Conservation (phyloP, 1,139 yeast genomes). For the Arxiozyma heterogenica region DNA sequence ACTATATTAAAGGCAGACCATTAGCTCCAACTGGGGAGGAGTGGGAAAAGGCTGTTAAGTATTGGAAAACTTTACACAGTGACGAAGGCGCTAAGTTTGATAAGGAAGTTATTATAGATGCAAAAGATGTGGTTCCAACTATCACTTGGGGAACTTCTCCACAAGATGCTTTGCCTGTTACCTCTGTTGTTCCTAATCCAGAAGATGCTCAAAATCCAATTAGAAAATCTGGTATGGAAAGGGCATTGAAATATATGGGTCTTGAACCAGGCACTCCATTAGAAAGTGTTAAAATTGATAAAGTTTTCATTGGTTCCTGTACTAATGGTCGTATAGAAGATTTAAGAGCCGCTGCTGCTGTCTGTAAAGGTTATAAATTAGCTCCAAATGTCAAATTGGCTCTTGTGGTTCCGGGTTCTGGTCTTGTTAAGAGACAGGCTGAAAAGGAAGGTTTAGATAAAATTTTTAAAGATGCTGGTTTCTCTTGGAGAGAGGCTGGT, state of each 20-base stretch:
- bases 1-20: constrained; percentile 86
- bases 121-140: constrained; percentile 84
- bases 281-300: constrained; percentile 67
- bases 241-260: constrained; percentile 90
- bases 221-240: constrained; percentile 73
- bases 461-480: constrained; percentile 85
- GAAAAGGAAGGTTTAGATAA: constrained; percentile 91
- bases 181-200: constrained; percentile 87
- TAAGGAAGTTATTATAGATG: constrained; percentile 70
- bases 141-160: constrained; percentile 99
- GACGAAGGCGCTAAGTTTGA: constrained; percentile 90
- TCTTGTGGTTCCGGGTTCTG: constrained; percentile 95
- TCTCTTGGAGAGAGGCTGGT: constrained; percentile 99
- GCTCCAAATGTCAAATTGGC: constrained; percentile 77
- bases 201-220: constrained; percentile 60
- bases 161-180: constrained; percentile 93
- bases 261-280: constrained; percentile 76
- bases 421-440: constrained; percentile 85
- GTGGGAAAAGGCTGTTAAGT: constrained; percentile 87
- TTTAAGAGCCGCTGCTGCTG: constrained; percentile 88
- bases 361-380: constrained; percentile 82
- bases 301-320: constrained; percentile 96
- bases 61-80: constrained; percentile 82
- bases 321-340: constrained; percentile 97
- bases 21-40: constrained; percentile 86